These are phyloP conservation scores for Mariannaea elegans DNA, from an alignment of 2,329 filamentous ascomycete species.

Conservation along the genomic window DNA sequence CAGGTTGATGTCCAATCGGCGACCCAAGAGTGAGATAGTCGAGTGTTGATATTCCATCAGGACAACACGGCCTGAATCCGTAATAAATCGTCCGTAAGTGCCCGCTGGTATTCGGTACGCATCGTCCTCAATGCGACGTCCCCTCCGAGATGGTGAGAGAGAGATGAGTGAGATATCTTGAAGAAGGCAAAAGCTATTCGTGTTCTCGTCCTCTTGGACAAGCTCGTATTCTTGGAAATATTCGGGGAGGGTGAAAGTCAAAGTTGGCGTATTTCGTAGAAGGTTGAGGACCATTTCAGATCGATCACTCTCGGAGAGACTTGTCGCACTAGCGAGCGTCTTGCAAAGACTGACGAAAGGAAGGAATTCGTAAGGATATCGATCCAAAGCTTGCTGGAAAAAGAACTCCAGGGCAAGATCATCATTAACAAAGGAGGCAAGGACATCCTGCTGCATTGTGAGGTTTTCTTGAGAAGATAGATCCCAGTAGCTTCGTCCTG, in stretches of 20 bases:
- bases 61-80: constrained; percentile 79
- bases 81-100: constrained; percentile 77
- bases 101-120: constrained; percentile 70
- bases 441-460: constrained; percentile 44
- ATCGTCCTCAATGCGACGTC: constrained; percentile 55
- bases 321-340: constrained; percentile 59
- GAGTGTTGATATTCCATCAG: constrained; percentile 83
- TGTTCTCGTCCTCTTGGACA: constrained; percentile 85
- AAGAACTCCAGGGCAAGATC: constrained; percentile 62
- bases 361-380: constrained; percentile 86
- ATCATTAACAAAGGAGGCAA: constrained; percentile 47
- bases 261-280: constrained; percentile 73
- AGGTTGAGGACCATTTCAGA: constrained; percentile 67
- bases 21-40: constrained; percentile 80
- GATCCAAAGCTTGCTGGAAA: constrained; percentile 74
- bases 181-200: constrained; percentile 77
- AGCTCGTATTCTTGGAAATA: constrained; percentile 80
- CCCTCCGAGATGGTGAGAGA: constrained; percentile 54
- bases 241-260: constrained; percentile 80
- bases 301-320: constrained; percentile 43
- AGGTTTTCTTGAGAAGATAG: constrained; percentile 50
- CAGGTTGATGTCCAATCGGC: constrained; percentile 74
- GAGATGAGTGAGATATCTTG: constrained; percentile 71
- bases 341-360: constrained; percentile 80
- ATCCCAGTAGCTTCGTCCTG: constrained; percentile 63